Base-by-base conservation (phyloP, 2,329 filamentous ascomycete species). In the Arachnomyces sp. region DNA sequence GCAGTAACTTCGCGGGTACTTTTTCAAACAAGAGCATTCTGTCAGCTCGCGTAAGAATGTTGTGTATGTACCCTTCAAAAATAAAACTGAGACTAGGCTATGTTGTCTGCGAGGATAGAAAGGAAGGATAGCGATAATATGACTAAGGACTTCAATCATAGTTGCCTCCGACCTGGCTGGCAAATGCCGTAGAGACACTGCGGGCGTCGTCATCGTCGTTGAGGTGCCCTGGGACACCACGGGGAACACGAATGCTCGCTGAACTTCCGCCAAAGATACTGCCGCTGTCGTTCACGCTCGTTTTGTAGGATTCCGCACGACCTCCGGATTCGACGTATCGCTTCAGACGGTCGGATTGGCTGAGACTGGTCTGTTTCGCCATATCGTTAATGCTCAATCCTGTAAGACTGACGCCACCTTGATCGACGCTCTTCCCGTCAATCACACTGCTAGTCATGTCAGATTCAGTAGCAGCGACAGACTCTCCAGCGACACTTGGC, bases 181-280 rank as follows among this genome's bases (percentile, higher is more conserved):
- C 89, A 67, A 96, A 98, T 36, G 89, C 89, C 38, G 92, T 96
- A 57, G 87, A 94, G 55, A 96, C 79, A 64, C 90, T 96, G 66
- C 92, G 87, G 56, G 92, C 87, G 59, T 96, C 92, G 51, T 98
- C 92, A 51, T 98, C 92, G 46, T 82, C 71, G 31, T 67, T 63
- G 29, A 57, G 48, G 40, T 64, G 58, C 16, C 67, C 63, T 11
- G 61, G 57, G 32, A 58, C 51, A 31, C 65, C 61, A 34, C 67
- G 66, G 34, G 67, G 66, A 45, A 70, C 65, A 38, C 72, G 66
- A 44, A 68, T 67, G 56, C 62, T 68, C 46, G 58, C 66, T 30
- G 68, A 71, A 53, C 81, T 82, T 43, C 67, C 71, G 39, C 77
- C 81, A 56, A 77, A 86, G 38, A 81, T 78, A 59, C 81, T 85